Evolutionary conservation across 2,329 filamentous ascomycete species (phyloP).

Genomic region (Alternaria viburni): DNA sequence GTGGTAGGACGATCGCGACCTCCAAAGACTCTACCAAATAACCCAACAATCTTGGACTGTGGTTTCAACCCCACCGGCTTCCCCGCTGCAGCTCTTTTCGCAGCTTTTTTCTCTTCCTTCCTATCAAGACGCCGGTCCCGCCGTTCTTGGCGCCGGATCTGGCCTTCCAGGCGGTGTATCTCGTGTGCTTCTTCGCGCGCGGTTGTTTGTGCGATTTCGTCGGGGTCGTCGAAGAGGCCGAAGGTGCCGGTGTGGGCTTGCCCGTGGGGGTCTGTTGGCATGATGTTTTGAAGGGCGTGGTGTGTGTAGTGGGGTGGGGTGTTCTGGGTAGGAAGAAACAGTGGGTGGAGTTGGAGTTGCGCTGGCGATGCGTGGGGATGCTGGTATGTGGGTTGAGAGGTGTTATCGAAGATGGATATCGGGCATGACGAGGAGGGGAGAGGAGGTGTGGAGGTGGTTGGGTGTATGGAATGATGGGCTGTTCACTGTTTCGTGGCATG

Average conservation of each 20-base stretch:
- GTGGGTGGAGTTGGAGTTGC: not conserved
- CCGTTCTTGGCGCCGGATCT: conserved; percentile 2
- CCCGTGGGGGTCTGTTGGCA: conserved; percentile 6
- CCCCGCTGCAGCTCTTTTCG: not conserved
- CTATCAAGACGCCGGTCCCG: not conserved
- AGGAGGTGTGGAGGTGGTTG: not conserved
- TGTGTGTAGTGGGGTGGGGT: not conserved
- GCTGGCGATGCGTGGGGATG: not conserved
- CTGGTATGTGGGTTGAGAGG: not conserved
- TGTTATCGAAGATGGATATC: not conserved
- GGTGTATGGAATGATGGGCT: not conserved
- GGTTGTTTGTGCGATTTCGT: conserved; percentile 8
- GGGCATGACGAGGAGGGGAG: not conserved
- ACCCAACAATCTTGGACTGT: not conserved
- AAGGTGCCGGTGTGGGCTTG: conserved; percentile 20
- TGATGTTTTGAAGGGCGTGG: not conserved
- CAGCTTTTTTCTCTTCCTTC: not conserved
- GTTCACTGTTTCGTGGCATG: not conserved
- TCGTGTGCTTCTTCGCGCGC: conserved; percentile 3
- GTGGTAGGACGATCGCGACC: not conserved
- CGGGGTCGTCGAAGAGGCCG: conserved; percentile 26
- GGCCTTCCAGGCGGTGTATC: not conserved
- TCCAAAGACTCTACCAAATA: not conserved
- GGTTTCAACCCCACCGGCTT: not conserved
- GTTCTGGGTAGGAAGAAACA: not conserved